phyloP scores from a whole-genome alignment of 768 basidiomycete species.

The Pisolithus sp. region DNA sequence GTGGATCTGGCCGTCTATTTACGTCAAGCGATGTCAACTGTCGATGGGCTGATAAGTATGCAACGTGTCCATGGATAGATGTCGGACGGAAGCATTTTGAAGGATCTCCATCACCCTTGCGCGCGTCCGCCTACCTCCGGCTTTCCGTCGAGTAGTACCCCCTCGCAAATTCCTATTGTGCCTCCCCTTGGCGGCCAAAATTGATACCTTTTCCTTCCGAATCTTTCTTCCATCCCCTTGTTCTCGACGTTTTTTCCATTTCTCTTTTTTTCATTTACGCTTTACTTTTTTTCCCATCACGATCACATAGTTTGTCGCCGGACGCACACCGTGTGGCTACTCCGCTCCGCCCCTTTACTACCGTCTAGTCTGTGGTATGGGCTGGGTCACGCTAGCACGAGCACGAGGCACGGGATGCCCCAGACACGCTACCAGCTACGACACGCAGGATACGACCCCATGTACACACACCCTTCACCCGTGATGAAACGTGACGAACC shows the following conservation, averaged over 20 bases:
- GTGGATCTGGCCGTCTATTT: conserved; percentile 23
- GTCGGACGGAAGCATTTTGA: not conserved
- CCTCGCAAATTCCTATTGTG: too few relatives aligned
- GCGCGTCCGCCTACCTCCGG: conserved; percentile 2
- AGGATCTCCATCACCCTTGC: not conserved
- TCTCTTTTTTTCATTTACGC: not conserved
- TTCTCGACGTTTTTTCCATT: not conserved
- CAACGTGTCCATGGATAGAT: not conserved
- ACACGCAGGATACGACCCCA: conserved; percentile 26
- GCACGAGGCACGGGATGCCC: not conserved
- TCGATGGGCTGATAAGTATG: conserved; percentile 15
- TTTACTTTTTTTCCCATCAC: too few relatives aligned
- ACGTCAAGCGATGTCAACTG: conserved; percentile 14
- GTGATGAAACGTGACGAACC: conserved; percentile 18
- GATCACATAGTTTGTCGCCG: too few relatives aligned
- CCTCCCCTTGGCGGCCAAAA: not conserved
- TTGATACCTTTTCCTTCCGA: not conserved
- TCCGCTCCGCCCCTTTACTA: not conserved
- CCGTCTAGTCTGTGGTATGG: not conserved
- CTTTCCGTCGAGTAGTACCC: not conserved
- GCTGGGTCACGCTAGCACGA: not conserved
- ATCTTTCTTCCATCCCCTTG: not conserved
- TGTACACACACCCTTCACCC: conserved; percentile 24
- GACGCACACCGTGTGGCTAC: not conserved
- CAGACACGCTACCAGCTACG: conserved; percentile 12